Percentiles rank a stretch among this genome's conserved stretches.
Evolutionary conservation across 768 basidiomycete species (phyloP).

Genomic region (Mrakia blollopis): DNA sequence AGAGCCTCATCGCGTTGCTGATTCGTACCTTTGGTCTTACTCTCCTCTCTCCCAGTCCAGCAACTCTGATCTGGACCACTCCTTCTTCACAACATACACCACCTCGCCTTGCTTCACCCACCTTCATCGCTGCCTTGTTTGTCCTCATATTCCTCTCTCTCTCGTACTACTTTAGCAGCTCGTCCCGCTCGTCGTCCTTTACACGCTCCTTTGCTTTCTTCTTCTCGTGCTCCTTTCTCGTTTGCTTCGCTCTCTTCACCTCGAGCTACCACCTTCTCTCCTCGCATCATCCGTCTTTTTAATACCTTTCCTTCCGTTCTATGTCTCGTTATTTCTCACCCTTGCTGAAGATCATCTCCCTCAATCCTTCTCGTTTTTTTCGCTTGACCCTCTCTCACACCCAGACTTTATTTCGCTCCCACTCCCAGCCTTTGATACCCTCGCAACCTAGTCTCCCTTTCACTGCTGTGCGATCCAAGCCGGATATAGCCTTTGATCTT

Average conservation of each 20-base stretch:
- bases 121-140: neutral
- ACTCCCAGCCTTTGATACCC: too few relatives aligned
- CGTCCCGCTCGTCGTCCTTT: neutral
- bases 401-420: too few relatives aligned
- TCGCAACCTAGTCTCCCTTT: too few relatives aligned
- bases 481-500: too few relatives aligned
- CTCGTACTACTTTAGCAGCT: neutral
- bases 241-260: neutral
- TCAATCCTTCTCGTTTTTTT: too few relatives aligned
- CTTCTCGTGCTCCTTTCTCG: neutral
- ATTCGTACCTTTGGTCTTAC: neutral
- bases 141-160: neutral
- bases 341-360: too few relatives aligned
- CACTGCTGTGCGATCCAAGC: too few relatives aligned
- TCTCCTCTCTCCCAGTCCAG: neutral
- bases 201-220: neutral
- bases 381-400: too few relatives aligned
- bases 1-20: neutral
- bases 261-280: neutral
- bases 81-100: neutral
- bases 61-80: neutral
- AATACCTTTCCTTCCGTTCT: too few relatives aligned
- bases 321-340: too few relatives aligned
- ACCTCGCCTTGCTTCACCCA: neutral
- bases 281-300: too few relatives aligned